Evolutionary conservation across 2,329 filamentous ascomycete genomes (phyloP), one percentile per base, ranked within the genome.

Genomic region (Alternaria panax): DNA sequence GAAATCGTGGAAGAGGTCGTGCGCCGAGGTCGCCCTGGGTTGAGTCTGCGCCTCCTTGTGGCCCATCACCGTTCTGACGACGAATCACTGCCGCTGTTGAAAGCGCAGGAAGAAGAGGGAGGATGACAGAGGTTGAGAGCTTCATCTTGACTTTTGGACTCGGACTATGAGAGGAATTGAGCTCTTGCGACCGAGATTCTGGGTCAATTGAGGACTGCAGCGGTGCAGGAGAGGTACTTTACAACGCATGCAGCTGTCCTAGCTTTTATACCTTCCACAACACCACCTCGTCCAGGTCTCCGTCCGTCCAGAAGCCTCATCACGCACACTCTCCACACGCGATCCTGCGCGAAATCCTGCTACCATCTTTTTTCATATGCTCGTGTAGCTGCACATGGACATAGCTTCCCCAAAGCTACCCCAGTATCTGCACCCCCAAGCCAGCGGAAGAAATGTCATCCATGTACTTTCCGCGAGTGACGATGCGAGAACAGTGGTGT

Each of bases 1-100:
- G 64, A 20, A 71, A 71, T 32, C 65, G 55, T 32, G 68, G 68
- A 28, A 52, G 57, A 41, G 68, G 68, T 11, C 68, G 67, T 4
- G 60, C 68, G 48, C 65, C 53, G 8, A 69, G 59, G 40, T 71
- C 68, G 16, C 65, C 68, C 42, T 71, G 68, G 12, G 67, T 69
- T 16, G 68, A 60, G 53, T 69, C 67, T 20, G 63, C 22, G 48
- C 47, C 43, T 9, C 68, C 68, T 56, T 68, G 67, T 4, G 68
- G 62, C 7, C 68, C 68, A 59, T 71, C 68, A 6, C 68, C 66
- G 32, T 63, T 65, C 22, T 71, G 65, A 27, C 67, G 62, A 22
- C 61, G 60, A 18, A 71, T 56, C 53, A 60, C 67, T 60, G 68
- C 65, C 38, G 67, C 62, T 1, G 59, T 53, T 41, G 65, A 64